Conservation (phyloP, 2,329 filamentous ascomycete species). For the Monilinia laxa region DNA sequence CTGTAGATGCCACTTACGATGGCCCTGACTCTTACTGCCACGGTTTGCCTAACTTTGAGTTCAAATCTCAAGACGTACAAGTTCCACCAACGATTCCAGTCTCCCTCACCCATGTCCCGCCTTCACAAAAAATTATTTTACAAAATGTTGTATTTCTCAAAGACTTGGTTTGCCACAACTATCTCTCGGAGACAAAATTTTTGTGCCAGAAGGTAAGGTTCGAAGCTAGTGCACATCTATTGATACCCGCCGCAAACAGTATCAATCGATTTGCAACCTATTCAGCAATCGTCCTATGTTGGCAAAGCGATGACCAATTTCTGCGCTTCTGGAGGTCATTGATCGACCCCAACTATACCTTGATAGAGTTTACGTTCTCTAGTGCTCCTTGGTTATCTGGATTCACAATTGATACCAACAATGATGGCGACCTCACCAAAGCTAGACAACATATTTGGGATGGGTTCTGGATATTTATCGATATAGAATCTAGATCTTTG, state of each 20-base stretch:
- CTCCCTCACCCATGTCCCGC: background rate
- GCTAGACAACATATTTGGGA: background rate
- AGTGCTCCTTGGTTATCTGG: background rate
- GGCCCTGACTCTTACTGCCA: background rate
- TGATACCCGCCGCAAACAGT: background rate
- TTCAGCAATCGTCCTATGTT: background rate
- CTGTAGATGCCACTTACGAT: background rate
- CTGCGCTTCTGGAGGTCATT: background rate
- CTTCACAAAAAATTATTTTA: background rate
- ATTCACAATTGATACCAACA: background rate
- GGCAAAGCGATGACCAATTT: background rate
- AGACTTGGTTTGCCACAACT: background rate
- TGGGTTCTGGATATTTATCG: background rate
- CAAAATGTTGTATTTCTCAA: background rate
- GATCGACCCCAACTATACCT: background rate
- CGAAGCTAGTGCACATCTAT: background rate
- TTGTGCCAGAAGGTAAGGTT: background rate
- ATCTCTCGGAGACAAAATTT: background rate
- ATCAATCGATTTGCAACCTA: too few species aligned
- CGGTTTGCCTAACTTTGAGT: background rate
- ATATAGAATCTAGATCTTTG: background rate
- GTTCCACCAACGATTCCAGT: background rate
- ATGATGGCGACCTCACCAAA: background rate
- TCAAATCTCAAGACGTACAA: background rate
- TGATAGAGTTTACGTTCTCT: background rate